Percentiles rank a stretch among this genome's conserved stretches.
phyloP scores from a whole-genome alignment of 1,284 basidiomycete species.

The Spongiforma sp. region DNA sequence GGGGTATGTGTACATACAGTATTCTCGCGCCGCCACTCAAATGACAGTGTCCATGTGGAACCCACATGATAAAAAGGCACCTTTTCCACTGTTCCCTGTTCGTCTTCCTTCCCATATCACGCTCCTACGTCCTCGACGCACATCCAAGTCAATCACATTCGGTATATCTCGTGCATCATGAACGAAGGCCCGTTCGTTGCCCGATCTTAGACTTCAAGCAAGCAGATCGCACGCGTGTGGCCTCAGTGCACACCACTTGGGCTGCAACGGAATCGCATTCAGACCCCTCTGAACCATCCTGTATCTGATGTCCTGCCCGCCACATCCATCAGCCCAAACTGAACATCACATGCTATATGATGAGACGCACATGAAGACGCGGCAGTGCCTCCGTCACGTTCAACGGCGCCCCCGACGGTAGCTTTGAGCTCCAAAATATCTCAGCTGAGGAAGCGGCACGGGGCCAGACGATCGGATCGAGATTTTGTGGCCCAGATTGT shows the following conservation, averaged over 20 bases:
- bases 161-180: too few relatives aligned
- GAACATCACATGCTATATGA: rapidly evolving
- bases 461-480: constrained; percentile 64
- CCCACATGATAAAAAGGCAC: too few relatives aligned
- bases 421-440: constrained; percentile 65
- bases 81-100: too few relatives aligned
- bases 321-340: neutral
- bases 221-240: constrained; percentile 56
- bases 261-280: constrained; percentile 65
- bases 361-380: constrained; percentile 61
- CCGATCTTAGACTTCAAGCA: too few relatives aligned
- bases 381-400: constrained; percentile 68
- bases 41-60: too few relatives aligned
- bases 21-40: too few relatives aligned
- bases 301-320: constrained; percentile 61
- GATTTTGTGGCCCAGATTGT: constrained; percentile 55
- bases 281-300: constrained; percentile 68
- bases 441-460: constrained; percentile 65
- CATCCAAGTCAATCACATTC: too few relatives aligned
- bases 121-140: too few relatives aligned
- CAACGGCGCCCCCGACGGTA: constrained; percentile 40
- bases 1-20: too few relatives aligned
- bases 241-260: constrained; percentile 73
- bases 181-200: too few relatives aligned
- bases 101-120: too few relatives aligned